phyloP scores from a whole-genome alignment of 2,329 filamentous ascomycete genomes.

The Blastomyces silverae region DNA sequence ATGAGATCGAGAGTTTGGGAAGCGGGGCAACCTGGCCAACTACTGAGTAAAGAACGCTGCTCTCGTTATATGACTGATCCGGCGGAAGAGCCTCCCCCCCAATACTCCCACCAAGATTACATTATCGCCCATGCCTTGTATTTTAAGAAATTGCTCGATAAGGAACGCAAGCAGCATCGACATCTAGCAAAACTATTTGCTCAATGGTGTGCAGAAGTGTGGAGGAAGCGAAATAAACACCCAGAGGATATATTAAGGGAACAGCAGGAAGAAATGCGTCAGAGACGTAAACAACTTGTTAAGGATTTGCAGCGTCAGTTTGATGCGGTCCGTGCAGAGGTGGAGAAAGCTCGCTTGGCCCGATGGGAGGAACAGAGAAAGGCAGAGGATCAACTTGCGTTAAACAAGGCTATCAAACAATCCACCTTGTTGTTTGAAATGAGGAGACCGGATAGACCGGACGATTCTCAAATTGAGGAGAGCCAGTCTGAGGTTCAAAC shows the following conservation, averaged over 20 bases:
- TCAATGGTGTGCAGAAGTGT: conserved; percentile 42
- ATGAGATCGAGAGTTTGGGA: conserved; percentile 63
- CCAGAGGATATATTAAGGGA: conserved; percentile 75
- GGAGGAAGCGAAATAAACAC: conserved; percentile 38
- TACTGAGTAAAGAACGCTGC: conserved; percentile 64
- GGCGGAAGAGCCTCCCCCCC: conserved; percentile 64
- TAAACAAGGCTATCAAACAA: conserved; percentile 48
- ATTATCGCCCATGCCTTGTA: conserved; percentile 70
- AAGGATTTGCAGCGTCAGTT: conserved; percentile 58
- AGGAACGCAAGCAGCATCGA: conserved; percentile 71
- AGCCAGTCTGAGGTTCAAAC: conserved; percentile 54
- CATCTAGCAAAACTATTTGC: conserved; percentile 72
- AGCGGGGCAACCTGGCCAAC: conserved; percentile 66
- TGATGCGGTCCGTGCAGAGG: conserved; percentile 52
- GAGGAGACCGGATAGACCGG: conserved; percentile 36
- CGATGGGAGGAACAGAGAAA: conserved; percentile 54
- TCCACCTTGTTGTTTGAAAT: conserved; percentile 47
- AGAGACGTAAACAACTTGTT: conserved; percentile 65
- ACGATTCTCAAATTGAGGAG: conserved; percentile 51
- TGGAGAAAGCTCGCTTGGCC: conserved; percentile 50
- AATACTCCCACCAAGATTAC: conserved; percentile 85
- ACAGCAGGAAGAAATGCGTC: conserved; percentile 58
- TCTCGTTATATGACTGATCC: conserved; percentile 67
- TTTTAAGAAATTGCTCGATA: conserved; percentile 70
- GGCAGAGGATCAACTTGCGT: conserved; percentile 46